These are phyloP conservation scores for Solanum lycopersicoides DNA, from an alignment of 257 asterid genomes.

Conservation along the genomic window DNA sequence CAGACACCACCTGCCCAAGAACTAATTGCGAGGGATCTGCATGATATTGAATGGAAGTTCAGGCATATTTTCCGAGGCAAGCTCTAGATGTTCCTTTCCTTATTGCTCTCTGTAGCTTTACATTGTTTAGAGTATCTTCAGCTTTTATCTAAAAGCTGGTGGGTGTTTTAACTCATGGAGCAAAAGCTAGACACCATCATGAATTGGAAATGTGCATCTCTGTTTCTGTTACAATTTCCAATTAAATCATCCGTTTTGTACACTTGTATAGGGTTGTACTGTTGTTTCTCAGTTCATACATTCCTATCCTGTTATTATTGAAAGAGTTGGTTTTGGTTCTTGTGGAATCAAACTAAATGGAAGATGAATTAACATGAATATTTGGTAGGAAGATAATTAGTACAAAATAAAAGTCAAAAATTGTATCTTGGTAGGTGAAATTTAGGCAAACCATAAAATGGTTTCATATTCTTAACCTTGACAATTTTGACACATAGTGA, in stretches of 20 bases:
- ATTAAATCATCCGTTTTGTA: neutral
- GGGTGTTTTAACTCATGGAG: neutral
- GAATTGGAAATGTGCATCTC: neutral
- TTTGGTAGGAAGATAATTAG: no score
- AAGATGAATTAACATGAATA: no score
- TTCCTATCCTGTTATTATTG: neutral
- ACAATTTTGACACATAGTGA: no score
- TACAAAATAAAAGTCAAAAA: no score
- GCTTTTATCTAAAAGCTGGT: neutral
- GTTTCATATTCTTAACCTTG: no score
- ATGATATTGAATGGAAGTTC: slow-evolving; percentile 94
- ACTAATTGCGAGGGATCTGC: slow-evolving; percentile 94
- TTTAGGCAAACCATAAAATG: no score
- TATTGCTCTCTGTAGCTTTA: neutral
- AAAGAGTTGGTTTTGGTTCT: no score
- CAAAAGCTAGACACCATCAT: neutral
- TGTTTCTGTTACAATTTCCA: neutral
- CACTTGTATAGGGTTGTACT: neutral
- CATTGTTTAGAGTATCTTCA: neutral
- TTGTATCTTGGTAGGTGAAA: no score
- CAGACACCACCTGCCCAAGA: slow-evolving; percentile 94
- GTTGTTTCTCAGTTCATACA: neutral
- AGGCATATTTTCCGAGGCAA: slow-evolving; percentile 92
- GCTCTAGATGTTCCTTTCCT: neutral
- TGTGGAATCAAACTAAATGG: no score